These are phyloP conservation scores for Mitragyna speciosa DNA, from an alignment of 257 asterid species.

Conservation along the genomic window DNA sequence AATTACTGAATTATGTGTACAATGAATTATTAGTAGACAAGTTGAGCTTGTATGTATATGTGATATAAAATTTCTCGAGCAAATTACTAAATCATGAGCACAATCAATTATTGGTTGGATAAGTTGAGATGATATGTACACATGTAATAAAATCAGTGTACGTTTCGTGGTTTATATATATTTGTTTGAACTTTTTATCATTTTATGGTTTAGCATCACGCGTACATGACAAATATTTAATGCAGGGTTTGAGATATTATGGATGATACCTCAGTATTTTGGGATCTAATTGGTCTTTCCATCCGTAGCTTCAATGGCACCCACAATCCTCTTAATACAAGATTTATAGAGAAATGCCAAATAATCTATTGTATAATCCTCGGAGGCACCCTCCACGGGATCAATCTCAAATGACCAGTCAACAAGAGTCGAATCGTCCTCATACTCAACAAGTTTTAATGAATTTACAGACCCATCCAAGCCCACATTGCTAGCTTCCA, in stretches of 20 bases:
- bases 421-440: constrained; percentile 49
- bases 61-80: too few relatives aligned
- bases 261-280: not conserved
- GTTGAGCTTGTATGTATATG: too few relatives aligned
- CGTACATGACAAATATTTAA: not conserved
- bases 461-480: constrained; percentile 62
- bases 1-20: too few relatives aligned
- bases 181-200: too few relatives aligned
- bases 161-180: too few relatives aligned
- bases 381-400: constrained; percentile 52
- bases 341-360: constrained; percentile 61
- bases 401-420: constrained; percentile 58
- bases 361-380: constrained; percentile 52
- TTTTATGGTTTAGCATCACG: too few relatives aligned
- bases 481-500: constrained; percentile 72
- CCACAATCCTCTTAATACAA: constrained; percentile 50
- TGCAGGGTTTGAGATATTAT: not conserved
- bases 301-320: constrained; percentile 29
- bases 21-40: too few relatives aligned
- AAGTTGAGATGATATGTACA: too few relatives aligned
- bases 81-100: too few relatives aligned
- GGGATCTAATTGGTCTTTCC: not conserved
- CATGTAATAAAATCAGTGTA: too few relatives aligned
- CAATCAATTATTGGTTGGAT: too few relatives aligned
- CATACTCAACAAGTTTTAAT: constrained; percentile 43